phyloP scores from a whole-genome alignment of 805 yeast genomes.

The Candida arabinofermentans region DNA sequence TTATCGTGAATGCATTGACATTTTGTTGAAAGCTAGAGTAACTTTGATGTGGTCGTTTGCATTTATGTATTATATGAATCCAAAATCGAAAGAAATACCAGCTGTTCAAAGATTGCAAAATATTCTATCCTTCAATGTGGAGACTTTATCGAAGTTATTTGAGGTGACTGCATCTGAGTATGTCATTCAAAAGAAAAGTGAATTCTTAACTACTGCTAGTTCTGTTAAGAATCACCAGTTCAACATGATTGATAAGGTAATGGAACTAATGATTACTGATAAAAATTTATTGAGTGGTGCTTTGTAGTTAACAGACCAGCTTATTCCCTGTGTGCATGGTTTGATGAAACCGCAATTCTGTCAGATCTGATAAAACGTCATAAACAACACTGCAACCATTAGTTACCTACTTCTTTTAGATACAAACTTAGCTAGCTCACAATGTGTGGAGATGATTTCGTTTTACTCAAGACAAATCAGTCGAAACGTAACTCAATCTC shows the following conservation, averaged over 20 bases:
- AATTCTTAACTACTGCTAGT: conserved; percentile 22
- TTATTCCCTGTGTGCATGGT: too few species aligned
- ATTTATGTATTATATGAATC: conserved; percentile 59
- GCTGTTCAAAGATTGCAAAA: conserved; percentile 49
- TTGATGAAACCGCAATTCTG: too few species aligned
- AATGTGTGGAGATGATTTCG: too few species aligned
- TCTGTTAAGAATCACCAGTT: conserved; percentile 19
- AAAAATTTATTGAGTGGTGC: neutral
- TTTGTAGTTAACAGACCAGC: conserved; percentile 2
- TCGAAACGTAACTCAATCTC: too few species aligned
- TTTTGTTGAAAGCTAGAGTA: conserved; percentile 63
- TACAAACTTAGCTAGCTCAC: too few species aligned
- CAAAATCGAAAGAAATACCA: conserved; percentile 43
- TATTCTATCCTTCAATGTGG: conserved; percentile 25
- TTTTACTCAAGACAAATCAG: too few species aligned
- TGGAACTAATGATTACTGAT: conserved; percentile 19
- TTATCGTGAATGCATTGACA: conserved; percentile 65
- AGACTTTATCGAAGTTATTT: conserved; percentile 32
- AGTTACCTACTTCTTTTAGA: too few species aligned
- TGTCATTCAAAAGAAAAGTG: conserved; percentile 23
- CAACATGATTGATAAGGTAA: conserved; percentile 19
- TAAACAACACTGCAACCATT: too few species aligned
- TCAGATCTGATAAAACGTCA: too few species aligned
- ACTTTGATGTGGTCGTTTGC: conserved; percentile 91
- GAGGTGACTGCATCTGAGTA: conserved; percentile 27